Evolutionary conservation across 495 filamentous ascomycete species (phyloP).

Genomic region (Aspergillus indologenus): DNA sequence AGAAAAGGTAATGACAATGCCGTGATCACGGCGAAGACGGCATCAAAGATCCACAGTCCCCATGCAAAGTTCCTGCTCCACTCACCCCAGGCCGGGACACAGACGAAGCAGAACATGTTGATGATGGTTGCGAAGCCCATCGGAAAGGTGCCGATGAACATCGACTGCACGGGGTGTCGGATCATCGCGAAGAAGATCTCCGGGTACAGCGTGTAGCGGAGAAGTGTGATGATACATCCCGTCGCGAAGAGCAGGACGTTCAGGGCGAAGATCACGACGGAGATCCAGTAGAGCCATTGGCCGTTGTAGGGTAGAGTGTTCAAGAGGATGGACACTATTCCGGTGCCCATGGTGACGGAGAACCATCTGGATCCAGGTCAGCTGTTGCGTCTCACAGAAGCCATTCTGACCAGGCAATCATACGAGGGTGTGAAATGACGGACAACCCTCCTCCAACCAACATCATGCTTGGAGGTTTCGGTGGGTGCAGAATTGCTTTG

Average conservation of each 20-base stretch:
- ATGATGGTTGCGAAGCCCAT: slow-evolving; percentile 63
- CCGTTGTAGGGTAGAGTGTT: slow-evolving; percentile 56
- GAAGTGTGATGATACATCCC: slow-evolving; percentile 38
- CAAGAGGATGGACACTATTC: slow-evolving; percentile 59
- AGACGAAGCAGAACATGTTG: slow-evolving; percentile 55
- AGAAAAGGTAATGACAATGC: slow-evolving; percentile 54
- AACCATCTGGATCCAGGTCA: slow-evolving; percentile 36
- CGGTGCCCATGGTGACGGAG: slow-evolving; percentile 64
- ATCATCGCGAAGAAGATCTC: slow-evolving; percentile 56
- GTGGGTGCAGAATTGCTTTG: background rate
- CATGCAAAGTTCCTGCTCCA: slow-evolving; percentile 40
- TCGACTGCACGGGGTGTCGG: slow-evolving; percentile 53
- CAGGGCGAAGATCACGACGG: slow-evolving; percentile 50
- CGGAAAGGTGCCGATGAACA: slow-evolving; percentile 61
- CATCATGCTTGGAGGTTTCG: slow-evolving; percentile 27
- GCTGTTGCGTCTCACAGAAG: background rate
- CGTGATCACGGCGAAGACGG: slow-evolving; percentile 45
- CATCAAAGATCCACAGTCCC: slow-evolving; percentile 61
- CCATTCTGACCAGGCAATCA: slow-evolving; percentile 1
- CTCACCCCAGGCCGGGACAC: slow-evolving; percentile 52
- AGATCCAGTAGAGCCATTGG: slow-evolving; percentile 51
- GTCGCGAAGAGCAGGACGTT: slow-evolving; percentile 53
- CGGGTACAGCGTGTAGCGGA: slow-evolving; percentile 58
- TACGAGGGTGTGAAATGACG: slow-evolving; percentile 51
- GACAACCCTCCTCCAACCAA: slow-evolving; percentile 45